Evolutionary conservation across 306 rosid species (phyloP), one percentile per base, ranked within the genome.

Genomic region (Abrus pulchellus): DNA sequence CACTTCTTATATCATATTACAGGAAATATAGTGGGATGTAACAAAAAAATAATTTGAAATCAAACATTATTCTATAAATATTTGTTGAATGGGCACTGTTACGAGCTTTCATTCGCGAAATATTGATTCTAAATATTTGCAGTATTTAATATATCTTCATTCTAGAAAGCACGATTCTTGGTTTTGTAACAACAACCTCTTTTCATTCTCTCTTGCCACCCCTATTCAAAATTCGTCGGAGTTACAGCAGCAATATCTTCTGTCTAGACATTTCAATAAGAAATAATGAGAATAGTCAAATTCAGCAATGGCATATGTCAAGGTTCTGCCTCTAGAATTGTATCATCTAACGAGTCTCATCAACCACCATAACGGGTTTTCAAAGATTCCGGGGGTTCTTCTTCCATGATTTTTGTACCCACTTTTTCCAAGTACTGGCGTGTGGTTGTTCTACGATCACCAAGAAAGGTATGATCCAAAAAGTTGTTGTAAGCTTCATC

Each of bases 321-420:
- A 11, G 28, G 10, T 2, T 27, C 68, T 62, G 64, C 48, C 29
- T 55, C 9, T 11, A 56, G 7, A 64, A 5, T 4, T 57, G 33
- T 7, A 6, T 38, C 4, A 10, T 7, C 36, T 60, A 53, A 11
- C 14, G 30, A 36, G 32, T 60, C 27, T 33, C 14, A 68, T 78
- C 69, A 82, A 78, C 90, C 90, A 2, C 88, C 88, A 27, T 84
- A 87, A 50, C 90, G 86, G 38, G 71, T 44, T 82, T 78, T 87
- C 55, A 84, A 57, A 57, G 83, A 84, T 62, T 81, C 85, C 0
- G 86, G 88, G 36, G 90, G 86, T 56, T 82, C 83, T 79, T 82
- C 86, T 3, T 87, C 86, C 84, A 84, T 74, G 41, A 87, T 64
- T 75, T 65, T 36, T 43, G 83, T 40, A 27, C 81, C 82, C 43